phyloP scores from a whole-genome alignment of 345 rosid species.

The Eutrema heterophyllum region DNA sequence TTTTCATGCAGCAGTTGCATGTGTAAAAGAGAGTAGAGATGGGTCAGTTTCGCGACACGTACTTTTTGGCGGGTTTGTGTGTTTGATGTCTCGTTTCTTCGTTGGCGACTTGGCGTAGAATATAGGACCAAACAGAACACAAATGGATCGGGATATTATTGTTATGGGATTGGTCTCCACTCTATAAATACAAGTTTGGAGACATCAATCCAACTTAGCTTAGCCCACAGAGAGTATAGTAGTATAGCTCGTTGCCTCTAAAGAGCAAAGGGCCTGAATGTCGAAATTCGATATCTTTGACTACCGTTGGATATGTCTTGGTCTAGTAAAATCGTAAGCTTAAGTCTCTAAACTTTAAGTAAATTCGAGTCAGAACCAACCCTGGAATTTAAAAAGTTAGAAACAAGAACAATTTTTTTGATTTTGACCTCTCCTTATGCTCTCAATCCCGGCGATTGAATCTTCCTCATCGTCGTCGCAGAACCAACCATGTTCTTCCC shows the following conservation, averaged over 20 bases:
- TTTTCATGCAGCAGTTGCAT: conserved; percentile 32
- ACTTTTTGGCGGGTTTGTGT: background rate
- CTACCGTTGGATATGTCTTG: background rate
- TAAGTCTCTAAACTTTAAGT: background rate
- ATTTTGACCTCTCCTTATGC: too few species aligned
- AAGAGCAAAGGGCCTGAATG: background rate
- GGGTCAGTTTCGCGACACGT: conserved; percentile 17
- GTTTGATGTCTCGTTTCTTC: background rate
- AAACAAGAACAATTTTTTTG: too few species aligned
- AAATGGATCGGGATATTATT: background rate
- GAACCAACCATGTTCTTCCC: too few species aligned
- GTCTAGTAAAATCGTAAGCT: background rate
- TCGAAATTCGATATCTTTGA: background rate
- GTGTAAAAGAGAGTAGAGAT: background rate
- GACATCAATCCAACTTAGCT: background rate
- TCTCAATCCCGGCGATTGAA: too few species aligned
- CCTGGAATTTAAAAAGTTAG: too few species aligned
- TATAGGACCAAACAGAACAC: background rate
- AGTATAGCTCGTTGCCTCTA: background rate
- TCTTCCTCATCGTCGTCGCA: too few species aligned
- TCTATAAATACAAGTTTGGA: background rate
- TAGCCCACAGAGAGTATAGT: background rate
- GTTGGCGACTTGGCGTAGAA: background rate
- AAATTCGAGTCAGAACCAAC: background rate
- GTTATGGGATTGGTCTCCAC: background rate